Base-by-base conservation (phyloP, 2,329 filamentous ascomycete genomes). In the Emericellopsis atlantica region DNA sequence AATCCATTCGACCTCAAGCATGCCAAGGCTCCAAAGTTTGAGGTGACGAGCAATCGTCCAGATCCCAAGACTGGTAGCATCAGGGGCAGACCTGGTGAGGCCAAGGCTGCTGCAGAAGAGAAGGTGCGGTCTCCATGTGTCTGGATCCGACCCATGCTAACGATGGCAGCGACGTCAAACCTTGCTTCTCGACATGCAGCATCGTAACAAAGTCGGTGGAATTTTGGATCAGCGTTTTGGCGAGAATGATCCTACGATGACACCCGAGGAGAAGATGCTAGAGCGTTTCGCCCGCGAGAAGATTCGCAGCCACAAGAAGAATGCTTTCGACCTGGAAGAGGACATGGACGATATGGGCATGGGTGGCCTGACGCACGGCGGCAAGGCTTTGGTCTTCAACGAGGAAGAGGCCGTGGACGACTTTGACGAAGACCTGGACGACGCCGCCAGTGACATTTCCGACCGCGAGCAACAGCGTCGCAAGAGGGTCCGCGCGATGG, bases 1-100 rank as follows among this genome's bases (percentile, higher is more conserved):
- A 98, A 98, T 59, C 92, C 92, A 0, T 98, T 98, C 62, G 92
- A 98, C 56, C 76, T 95, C 58, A 93, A 93, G 62, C 78, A 84
- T 44, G 71, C 80, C 1, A 74, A 82, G 44, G 84, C 81, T 0
- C 79, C 79, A 43, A 96, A 96, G 54, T 94, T 94, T 48, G 80
- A 90, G 35, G 81, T 89, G 36, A 88, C 84, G 0, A 89, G 73
- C 40, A 76, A 75, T 47, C 74, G 75, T 43, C 26, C 26, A 6
- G 26, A 29, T 4, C 69, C 74, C 6, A 61, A 65, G 11, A 62
- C 62, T 24, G 66, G 66, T 39, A 72, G 72, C 38, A 73, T 81
- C 46, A 69, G 81, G 48, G 84, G 82, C 26, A 72, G 89, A 40
- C 92, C 92, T 3, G 85, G 85, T 36, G 76, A 92, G 43, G 82